These are phyloP conservation scores for Pleurotus pulmonarius DNA, from an alignment of 768 basidiomycete species.

Conservation along the genomic window DNA sequence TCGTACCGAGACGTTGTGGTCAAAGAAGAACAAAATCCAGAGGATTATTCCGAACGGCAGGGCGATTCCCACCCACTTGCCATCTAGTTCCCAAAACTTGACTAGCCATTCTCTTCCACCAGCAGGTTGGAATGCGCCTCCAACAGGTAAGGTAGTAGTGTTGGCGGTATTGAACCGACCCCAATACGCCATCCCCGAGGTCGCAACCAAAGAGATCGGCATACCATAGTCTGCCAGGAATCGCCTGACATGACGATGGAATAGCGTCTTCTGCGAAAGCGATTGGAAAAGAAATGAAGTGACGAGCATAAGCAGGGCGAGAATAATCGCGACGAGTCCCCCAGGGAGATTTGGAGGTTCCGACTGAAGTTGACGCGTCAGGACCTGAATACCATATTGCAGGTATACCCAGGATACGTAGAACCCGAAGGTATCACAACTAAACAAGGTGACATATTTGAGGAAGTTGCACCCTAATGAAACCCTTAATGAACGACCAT, in stretches of 20 bases:
- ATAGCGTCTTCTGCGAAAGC: conserved; percentile 58
- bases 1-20: conserved; percentile 88
- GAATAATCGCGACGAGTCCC: conserved; percentile 60
- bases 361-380: conserved; percentile 64
- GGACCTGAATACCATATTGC: conserved; percentile 85
- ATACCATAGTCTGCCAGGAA: conserved; percentile 88
- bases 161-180: conserved; percentile 63
- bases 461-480: conserved; percentile 74
- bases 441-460: conserved; percentile 83
- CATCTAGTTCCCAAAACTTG: conserved; percentile 82
- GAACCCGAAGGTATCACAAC: conserved; percentile 91
- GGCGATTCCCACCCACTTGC: conserved; percentile 86
- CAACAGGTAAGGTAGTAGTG: conserved; percentile 65
- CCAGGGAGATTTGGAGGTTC: conserved; percentile 37
- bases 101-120: conserved; percentile 80
- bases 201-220: conserved; percentile 78
- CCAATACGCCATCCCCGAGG: conserved; percentile 84
- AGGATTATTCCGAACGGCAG: conserved; percentile 86
- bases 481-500: conserved; percentile 1
- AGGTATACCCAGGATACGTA: conserved; percentile 90
- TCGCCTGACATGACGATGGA: conserved; percentile 70
- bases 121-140: conserved; percentile 66
- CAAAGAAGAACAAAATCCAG: conserved; percentile 93
- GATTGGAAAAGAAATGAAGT: conserved; percentile 71
- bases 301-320: conserved; percentile 76